Evolutionary conservation across 2,329 filamentous ascomycete species (phyloP), one percentile per base, ranked within the genome.

Genomic region (Diaporthe sp.): DNA sequence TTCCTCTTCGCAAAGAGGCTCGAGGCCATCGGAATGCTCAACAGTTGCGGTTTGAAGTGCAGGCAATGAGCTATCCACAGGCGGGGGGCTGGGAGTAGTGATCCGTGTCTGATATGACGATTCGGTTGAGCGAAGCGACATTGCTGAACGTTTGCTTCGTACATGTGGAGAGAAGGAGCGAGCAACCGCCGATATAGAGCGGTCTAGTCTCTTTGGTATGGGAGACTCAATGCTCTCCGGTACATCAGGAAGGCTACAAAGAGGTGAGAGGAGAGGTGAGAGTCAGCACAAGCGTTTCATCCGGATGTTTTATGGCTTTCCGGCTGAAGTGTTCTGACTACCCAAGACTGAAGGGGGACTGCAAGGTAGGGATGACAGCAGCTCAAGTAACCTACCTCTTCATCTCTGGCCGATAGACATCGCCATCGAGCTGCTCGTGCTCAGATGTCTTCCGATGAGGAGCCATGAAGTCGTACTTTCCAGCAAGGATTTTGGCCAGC

Each of bases 1-100:
- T 79, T 88, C 86, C 13, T 86, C 76, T 50, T 77, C 77, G 47
- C 77, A 72, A 47, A 84, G 77, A 12, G 82, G 83, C 45, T 81
- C 78, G 1, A 93, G 84, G 9, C 73, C 60, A 1, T 52, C 42
- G 30, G 42, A 13, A 19, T 40, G 15, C 5, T 67, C 45, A 38
- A 12, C 7, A 28, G 6, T 50, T 9, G 45, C 35, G 45, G 45
- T 33, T n/a, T 67, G 64, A 13, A 67, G 45, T 17, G 64, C 22
- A 28, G 64, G 64, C 22, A 67, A 30, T 38, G 30, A 4, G 22
- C 19, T 12, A 19, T 52, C 64, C 8, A 12, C 13, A 10, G 45
- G 64, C 5, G 45, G 45, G 13, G 61, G 45, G 42, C 61, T 67
- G 22, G 61, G 61, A 4, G 61, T 67, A 22, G 61, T 67, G 28